These are phyloP conservation scores for Rhodofomes roseus DNA, from an alignment of 1,284 basidiomycete species.

Conservation along the genomic window DNA sequence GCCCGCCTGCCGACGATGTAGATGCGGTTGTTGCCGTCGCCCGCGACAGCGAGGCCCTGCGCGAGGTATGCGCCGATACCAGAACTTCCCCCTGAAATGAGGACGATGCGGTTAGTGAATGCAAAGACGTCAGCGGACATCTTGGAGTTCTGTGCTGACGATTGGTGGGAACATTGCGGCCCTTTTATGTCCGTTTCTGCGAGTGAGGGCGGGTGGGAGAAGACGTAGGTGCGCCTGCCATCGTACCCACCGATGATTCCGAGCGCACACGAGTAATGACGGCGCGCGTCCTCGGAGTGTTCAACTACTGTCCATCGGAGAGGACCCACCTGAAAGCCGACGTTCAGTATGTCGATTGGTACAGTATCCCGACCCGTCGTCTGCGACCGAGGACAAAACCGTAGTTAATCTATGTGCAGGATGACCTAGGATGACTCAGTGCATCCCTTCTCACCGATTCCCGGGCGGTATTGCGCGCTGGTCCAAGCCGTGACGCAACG, in stretches of 20 bases:
- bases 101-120: conserved; percentile 11
- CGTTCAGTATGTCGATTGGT: not conserved
- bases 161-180: not conserved
- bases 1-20: conserved; percentile 17
- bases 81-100: conserved; percentile 13
- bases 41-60: conserved; percentile 10
- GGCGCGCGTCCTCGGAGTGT: not conserved
- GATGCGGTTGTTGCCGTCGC: conserved; percentile 9
- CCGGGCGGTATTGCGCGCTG: no score
- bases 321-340: not conserved
- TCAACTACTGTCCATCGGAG: not conserved
- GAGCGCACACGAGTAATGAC: not conserved
- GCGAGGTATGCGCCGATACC: conserved; percentile 15
- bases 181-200: not conserved
- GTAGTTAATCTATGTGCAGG: not conserved
- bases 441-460: no score
- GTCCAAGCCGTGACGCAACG: no score
- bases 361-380: not conserved
- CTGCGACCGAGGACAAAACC: not conserved
- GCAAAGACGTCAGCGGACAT: conserved; percentile 9
- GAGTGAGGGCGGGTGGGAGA: no score
- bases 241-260: not conserved
- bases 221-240: not conserved
- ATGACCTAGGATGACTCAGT: no score
- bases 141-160: not conserved